Percentiles rank a stretch among this genome's conserved stretches.
These are phyloP conservation scores for Arachis stenosperma DNA, from an alignment of 306 rosid genomes.

Conservation along the genomic window DNA sequence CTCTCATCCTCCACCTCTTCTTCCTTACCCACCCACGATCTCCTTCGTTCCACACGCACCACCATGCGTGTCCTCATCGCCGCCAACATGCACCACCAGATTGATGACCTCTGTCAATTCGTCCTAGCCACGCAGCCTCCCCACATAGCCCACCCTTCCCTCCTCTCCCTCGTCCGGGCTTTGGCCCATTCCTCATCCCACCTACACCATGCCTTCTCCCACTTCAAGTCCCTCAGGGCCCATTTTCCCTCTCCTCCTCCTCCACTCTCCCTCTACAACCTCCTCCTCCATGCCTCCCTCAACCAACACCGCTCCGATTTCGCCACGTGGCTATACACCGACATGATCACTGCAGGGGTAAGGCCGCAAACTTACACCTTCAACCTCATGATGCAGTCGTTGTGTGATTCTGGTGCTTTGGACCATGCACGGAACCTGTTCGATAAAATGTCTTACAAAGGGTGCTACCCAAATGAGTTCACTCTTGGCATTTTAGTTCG, in stretches of 20 bases:
- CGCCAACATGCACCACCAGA: constrained; percentile 63
- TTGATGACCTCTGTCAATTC: constrained; percentile 59
- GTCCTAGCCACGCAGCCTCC: constrained; percentile 45
- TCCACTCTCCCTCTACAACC: constrained; percentile 59
- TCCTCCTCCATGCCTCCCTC: constrained; percentile 60
- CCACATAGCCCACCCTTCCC: constrained; percentile 56
- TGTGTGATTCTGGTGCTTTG: constrained; percentile 61
- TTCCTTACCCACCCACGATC: not conserved
- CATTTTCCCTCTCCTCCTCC: constrained; percentile 59
- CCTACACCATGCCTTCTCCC: constrained; percentile 53
- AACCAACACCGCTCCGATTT: constrained; percentile 45
- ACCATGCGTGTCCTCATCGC: constrained; percentile 52
- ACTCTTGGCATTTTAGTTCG: constrained; percentile 78
- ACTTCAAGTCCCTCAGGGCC: constrained; percentile 66
- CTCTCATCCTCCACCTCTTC: constrained; percentile 39
- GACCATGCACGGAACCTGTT: constrained; percentile 70
- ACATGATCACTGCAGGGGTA: constrained; percentile 68
- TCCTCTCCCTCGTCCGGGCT: constrained; percentile 46
- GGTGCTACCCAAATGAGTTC: constrained; percentile 74
- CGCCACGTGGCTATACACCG: constrained; percentile 69
- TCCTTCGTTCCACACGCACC: not conserved
- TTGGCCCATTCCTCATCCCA: constrained; percentile 54
- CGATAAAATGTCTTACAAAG: constrained; percentile 79
- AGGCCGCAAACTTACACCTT: constrained; percentile 77
- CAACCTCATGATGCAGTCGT: constrained; percentile 59